Conservation (phyloP, 257 asterid genomes). For the Leonotis leonurus region DNA sequence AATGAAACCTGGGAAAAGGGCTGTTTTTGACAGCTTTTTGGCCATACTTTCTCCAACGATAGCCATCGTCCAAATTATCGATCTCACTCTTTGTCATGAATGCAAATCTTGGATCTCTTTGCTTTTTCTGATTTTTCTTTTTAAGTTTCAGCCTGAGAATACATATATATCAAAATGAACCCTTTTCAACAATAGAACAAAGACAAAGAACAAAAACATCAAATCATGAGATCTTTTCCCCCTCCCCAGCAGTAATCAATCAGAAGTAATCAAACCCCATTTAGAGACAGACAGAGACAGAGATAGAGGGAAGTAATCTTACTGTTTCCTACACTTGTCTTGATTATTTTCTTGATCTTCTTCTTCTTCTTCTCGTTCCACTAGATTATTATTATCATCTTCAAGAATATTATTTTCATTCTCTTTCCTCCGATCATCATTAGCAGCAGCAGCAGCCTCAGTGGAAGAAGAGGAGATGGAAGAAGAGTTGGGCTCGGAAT, state of each 20-base stretch:
- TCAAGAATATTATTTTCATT: background rate
- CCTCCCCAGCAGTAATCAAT: conserved; percentile 20
- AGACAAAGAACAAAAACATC: too few relatives aligned
- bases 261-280: too few relatives aligned
- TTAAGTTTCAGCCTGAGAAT: conserved; percentile 67
- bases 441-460: conserved; percentile 46
- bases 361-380: background rate
- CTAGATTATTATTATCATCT: background rate
- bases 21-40: conserved; percentile 91
- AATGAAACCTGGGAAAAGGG: conserved; percentile 92
- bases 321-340: conserved; percentile 50
- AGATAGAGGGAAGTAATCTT: too few relatives aligned
- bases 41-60: conserved; percentile 93
- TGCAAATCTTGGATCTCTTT: conserved; percentile 79
- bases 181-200: too few relatives aligned
- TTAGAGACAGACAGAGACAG: background rate
- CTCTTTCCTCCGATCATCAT: conserved; percentile 21
- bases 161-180: too few relatives aligned
- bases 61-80: conserved; percentile 93
- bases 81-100: conserved; percentile 90
- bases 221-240: too few relatives aligned
- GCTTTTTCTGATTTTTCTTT: conserved; percentile 71
- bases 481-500: conserved; percentile 31
- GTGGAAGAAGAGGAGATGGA: conserved; percentile 62
- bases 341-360: conserved; percentile 16